Evolutionary conservation across 2,329 filamentous ascomycete genomes (phyloP).

Genomic region (Fusarium sp.): DNA sequence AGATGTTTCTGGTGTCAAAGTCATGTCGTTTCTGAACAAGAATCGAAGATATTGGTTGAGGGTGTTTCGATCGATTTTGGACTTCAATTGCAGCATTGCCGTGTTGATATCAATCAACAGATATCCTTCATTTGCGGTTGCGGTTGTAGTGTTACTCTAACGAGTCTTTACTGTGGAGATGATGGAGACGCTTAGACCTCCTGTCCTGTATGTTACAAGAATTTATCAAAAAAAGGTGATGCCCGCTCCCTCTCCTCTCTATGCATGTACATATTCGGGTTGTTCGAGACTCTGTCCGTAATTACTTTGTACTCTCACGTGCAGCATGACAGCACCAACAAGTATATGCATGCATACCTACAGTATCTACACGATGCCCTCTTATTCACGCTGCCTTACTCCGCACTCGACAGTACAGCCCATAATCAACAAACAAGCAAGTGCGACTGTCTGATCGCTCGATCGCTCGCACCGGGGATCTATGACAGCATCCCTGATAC

Average conservation of each 20-base stretch:
- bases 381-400: not conserved
- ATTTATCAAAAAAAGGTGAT: constrained; percentile 26
- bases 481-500: constrained; percentile 7
- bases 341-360: not conserved
- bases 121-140: not conserved
- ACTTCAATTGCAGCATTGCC: not conserved
- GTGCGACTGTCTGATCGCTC: constrained; percentile 3
- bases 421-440: not conserved
- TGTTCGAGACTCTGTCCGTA: constrained; percentile 1
- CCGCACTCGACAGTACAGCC: not conserved
- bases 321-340: constrained; percentile 11
- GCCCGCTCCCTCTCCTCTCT: constrained; percentile 4
- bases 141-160: constrained; percentile 15
- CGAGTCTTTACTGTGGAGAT: constrained; percentile 25
- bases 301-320: constrained; percentile 17
- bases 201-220: constrained; percentile 10
- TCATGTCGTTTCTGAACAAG: not conserved
- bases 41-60: not conserved
- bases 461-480: constrained; percentile 7
- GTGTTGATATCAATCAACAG: not conserved
- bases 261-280: not conserved
- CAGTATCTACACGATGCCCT: not conserved
- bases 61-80: no score
- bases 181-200: constrained; percentile 27
- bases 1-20: constrained; percentile 3